Base-by-base conservation (phyloP, 805 yeast species). In the Isabelozyma rhagii region DNA sequence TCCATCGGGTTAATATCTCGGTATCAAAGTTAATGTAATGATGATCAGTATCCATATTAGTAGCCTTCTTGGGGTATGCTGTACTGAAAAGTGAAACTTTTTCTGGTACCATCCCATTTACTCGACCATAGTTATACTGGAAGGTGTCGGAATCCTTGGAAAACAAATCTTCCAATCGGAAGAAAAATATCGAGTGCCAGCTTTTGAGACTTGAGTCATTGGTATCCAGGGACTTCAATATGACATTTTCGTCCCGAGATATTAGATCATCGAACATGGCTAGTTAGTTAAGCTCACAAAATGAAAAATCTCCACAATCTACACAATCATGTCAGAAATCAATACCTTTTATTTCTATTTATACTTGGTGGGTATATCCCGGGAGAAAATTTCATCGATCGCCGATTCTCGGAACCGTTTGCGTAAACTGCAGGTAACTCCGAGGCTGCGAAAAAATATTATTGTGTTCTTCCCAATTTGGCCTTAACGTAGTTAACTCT, bases 51-150 rank as follows among this genome's bases (percentile, higher is more conserved):
- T 59, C 63, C 9, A 59, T 50, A 38, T 46, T 48, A 2, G 59
- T 54, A 8, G 62, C 47, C 40, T 59, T 59, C 28, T 51, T 52
- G 8, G 63, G 63, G 42, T 49, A 59, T 14, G 53, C 56, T 34
- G 44, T 48, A 11, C 54, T 57, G 48, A 58, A 59, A 13, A 39
- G 47, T n/a, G 47, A 44, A 6, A 57, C 51, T 28, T 53, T 44
- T 31, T 56, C 59, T 11, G 54, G 57, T 18, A 49, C 57, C 43
- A 46, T 50, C 9, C 50, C 48, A 39, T 47, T 52, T 10, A 49
- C 28, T 25, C 52, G 36, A 43, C 46, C 49, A 43, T 45, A 49
- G 8, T 48, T 43, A 17, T 43, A 43, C 18, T 43, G 45, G 36
- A 49, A 46, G 5, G 45, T 41, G 29, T 48, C 45, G 8, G 59